A percentile compares a stretch with the other conserved stretches of the same genome.
These are phyloP conservation scores for Verticillium tricorpus DNA, from an alignment of 2,329 filamentous ascomycete genomes.

Conservation along the genomic window DNA sequence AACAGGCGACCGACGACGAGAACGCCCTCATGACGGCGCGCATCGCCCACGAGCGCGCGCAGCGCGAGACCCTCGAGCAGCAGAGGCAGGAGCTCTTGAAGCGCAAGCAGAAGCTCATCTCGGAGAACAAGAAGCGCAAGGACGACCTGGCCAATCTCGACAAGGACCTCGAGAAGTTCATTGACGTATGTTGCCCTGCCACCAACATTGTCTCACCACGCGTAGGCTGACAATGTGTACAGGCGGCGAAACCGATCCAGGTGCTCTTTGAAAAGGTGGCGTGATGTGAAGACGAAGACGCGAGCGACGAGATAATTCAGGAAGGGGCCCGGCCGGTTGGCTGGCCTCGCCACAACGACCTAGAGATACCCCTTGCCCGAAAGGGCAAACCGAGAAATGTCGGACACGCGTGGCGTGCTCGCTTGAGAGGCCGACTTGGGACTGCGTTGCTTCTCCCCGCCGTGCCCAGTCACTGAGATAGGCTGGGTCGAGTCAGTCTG, in stretches of 20 bases:
- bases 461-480: neutral
- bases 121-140: conserved; percentile 84
- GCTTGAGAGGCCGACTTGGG: neutral
- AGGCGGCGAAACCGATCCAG: conserved; percentile 86
- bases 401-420: neutral
- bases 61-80: conserved; percentile 81
- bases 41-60: conserved; percentile 84
- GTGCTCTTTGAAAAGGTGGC: conserved; percentile 75
- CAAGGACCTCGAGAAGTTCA: conserved; percentile 88
- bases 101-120: conserved; percentile 57
- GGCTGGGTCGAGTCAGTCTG: neutral
- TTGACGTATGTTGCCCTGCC: conserved; percentile 65
- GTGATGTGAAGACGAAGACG: conserved; percentile 20
- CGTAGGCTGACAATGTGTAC: conserved; percentile 14
- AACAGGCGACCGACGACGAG: conserved; percentile 67
- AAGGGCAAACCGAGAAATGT: neutral
- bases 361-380: neutral
- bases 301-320: neutral
- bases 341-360: neutral
- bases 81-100: conserved; percentile 72
- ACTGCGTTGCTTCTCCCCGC: neutral
- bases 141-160: conserved; percentile 90
- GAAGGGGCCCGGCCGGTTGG: neutral
- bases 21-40: conserved; percentile 83
- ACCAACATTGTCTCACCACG: neutral